These are phyloP conservation scores for Dovyalis caffra DNA, from an alignment of 345 rosid species.

Conservation along the genomic window DNA sequence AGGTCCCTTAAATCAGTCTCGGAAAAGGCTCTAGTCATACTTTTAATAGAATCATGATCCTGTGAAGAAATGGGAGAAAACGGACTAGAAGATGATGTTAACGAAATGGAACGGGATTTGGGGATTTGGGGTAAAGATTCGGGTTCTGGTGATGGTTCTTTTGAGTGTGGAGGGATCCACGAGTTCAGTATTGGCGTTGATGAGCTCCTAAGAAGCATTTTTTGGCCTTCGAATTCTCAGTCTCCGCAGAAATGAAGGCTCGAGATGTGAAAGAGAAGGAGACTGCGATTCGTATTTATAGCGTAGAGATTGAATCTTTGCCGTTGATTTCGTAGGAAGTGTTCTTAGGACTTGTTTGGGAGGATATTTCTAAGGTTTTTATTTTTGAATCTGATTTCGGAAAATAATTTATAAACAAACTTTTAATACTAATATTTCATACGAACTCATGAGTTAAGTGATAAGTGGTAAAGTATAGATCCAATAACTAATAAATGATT, in stretches of 20 bases:
- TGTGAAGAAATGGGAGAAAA: slow-evolving; percentile 26
- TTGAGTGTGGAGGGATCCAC: slow-evolving; percentile 41
- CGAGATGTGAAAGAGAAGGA: background rate
- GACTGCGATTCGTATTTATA: slow-evolving; percentile 11
- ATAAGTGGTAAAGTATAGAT: too few species aligned
- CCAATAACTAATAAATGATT: too few species aligned
- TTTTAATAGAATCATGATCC: slow-evolving; percentile 24
- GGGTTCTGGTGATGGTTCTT: slow-evolving; percentile 43
- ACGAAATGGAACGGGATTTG: slow-evolving; percentile 30
- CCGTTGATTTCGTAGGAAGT: slow-evolving; percentile 26
- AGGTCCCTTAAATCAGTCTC: slow-evolving; percentile 53
- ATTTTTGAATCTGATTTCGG: background rate
- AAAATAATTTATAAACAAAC: too few species aligned
- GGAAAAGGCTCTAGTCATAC: slow-evolving; percentile 50
- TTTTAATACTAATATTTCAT: too few species aligned
- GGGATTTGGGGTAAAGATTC: slow-evolving; percentile 38
- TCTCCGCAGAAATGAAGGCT: too few species aligned
- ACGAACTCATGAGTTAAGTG: too few species aligned
- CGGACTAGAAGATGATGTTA: slow-evolving; percentile 38
- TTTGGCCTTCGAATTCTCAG: background rate
- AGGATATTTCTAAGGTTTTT: slow-evolving; percentile 16
- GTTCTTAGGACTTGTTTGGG: background rate
- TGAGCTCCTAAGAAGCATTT: slow-evolving; percentile 72
- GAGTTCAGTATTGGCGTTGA: slow-evolving; percentile 74
- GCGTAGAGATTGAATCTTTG: slow-evolving; percentile 14